phyloP scores from a whole-genome alignment of 2,329 filamentous ascomycete species.

The Phialemonium atrogriseum region DNA sequence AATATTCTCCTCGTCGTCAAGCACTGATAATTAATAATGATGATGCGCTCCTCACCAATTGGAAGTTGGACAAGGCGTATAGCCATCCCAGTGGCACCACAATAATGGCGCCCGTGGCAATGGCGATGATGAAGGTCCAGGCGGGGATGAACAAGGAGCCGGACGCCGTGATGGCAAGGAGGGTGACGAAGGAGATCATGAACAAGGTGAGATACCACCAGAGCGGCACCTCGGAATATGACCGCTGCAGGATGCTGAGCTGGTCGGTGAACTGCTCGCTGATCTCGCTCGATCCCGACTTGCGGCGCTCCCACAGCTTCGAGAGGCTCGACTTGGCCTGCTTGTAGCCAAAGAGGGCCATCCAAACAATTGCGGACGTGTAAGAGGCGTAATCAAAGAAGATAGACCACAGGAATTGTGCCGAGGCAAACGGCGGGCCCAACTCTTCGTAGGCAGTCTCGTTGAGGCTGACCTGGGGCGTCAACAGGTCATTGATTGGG shows the following conservation, averaged over 20 bases:
- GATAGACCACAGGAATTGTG: conserved; percentile 48
- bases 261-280: conserved; percentile 50
- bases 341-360: conserved; percentile 43
- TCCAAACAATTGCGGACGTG: conserved; percentile 50
- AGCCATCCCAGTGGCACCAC: conserved; percentile 51
- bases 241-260: conserved; percentile 48
- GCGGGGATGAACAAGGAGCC: conserved; percentile 49
- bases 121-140: conserved; percentile 51
- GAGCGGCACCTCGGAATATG: conserved; percentile 48
- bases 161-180: conserved; percentile 42
- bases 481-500: conserved; percentile 23
- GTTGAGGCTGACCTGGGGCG: conserved; percentile 32
- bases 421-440: conserved; percentile 48
- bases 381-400: conserved; percentile 55
- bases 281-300: conserved; percentile 25
- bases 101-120: conserved; percentile 44
- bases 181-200: conserved; percentile 28
- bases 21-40: not conserved
- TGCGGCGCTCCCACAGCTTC: conserved; percentile 31
- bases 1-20: too few relatives aligned
- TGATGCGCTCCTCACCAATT: conserved; percentile 16
- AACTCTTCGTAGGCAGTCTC: conserved; percentile 36
- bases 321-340: conserved; percentile 35
- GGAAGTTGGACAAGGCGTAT: conserved; percentile 50
- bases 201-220: conserved; percentile 51